A percentile compares a stretch with the other conserved stretches of the same genome.
These are phyloP conservation scores for Paraphoma sp. DNA, from an alignment of 2,329 filamentous ascomycete species.

Conservation along the genomic window DNA sequence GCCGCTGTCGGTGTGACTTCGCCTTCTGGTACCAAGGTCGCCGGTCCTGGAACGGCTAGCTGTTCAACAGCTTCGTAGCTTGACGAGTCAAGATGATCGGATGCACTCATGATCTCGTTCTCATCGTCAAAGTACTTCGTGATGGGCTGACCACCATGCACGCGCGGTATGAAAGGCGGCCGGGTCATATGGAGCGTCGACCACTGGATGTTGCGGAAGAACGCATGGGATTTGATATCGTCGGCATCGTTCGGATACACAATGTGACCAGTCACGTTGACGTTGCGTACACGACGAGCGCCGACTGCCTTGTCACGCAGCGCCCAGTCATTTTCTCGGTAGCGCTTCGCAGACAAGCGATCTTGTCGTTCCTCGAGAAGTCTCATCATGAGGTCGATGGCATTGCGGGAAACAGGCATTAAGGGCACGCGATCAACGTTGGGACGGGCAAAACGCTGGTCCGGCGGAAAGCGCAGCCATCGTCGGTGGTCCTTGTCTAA, in stretches of 20 bases:
- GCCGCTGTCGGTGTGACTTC: constrained; percentile 4
- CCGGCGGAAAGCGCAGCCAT: constrained; percentile 73
- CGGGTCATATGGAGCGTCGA: constrained; percentile 71
- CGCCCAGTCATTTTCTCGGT: constrained; percentile 68
- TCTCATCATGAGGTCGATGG: constrained; percentile 76
- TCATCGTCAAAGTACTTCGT: constrained; percentile 93
- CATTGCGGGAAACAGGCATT: constrained; percentile 68
- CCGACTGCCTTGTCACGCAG: constrained; percentile 32
- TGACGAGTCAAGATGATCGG: constrained; percentile 44
- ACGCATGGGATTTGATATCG: constrained; percentile 88
- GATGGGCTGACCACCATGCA: constrained; percentile 58
- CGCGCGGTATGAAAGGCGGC: constrained; percentile 81
- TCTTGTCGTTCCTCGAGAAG: constrained; percentile 77
- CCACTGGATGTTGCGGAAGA: constrained; percentile 84
- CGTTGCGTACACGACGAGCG: constrained; percentile 32
- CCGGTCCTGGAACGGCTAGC: background rate
- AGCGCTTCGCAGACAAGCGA: constrained; percentile 78
- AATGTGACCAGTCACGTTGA: constrained; percentile 60
- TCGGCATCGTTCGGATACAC: constrained; percentile 85
- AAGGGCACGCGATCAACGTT: constrained; percentile 53
- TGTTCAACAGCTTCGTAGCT: constrained; percentile 31
- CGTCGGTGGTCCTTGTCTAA: constrained; percentile 67
- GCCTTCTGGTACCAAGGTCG: background rate
- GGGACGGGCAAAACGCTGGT: constrained; percentile 59
- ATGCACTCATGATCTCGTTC: constrained; percentile 63